Conservation (phyloP, 2,329 filamentous ascomycete species). For the Exophiala dermatitidis region DNA sequence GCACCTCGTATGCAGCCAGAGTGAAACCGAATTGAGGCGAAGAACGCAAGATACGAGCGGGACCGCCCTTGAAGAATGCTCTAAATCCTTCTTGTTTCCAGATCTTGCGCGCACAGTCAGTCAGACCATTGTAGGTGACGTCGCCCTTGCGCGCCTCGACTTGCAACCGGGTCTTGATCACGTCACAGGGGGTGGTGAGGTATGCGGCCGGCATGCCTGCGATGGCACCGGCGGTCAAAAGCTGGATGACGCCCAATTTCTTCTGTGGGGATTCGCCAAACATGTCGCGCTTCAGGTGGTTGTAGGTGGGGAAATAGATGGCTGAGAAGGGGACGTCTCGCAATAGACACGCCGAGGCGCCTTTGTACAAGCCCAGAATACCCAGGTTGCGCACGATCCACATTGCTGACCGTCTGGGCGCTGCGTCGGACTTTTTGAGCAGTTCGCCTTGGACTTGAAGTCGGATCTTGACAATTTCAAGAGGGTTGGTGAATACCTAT, state of each 20-base stretch:
- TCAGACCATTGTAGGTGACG: slow-evolving; percentile 73
- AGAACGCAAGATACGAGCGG: slow-evolving; percentile 86
- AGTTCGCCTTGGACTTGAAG: slow-evolving; percentile 96
- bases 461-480: slow-evolving; percentile 98
- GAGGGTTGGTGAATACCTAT: slow-evolving; percentile 90
- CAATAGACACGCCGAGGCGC: slow-evolving; percentile 84
- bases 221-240: slow-evolving; percentile 90
- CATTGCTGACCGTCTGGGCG: slow-evolving; percentile 83
- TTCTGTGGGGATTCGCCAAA: slow-evolving; percentile 79
- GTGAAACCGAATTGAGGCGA: slow-evolving; percentile 98
- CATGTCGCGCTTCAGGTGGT: slow-evolving; percentile 84
- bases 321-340: slow-evolving; percentile 96
- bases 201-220: slow-evolving; percentile 88
- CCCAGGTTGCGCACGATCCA: slow-evolving; percentile 97
- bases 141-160: slow-evolving; percentile 97
- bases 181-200: slow-evolving; percentile 92
- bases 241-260: slow-evolving; percentile 81
- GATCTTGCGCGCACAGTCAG: slow-evolving; percentile 78
- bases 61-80: slow-evolving; percentile 98
- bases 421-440: slow-evolving; percentile 73
- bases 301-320: slow-evolving; percentile 98
- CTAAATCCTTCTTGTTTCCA: slow-evolving; percentile 85
- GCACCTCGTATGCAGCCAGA: slow-evolving; percentile 84
- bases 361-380: slow-evolving; percentile 92
- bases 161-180: slow-evolving; percentile 97